Percentiles rank a stretch among this genome's conserved stretches.
Evolutionary conservation across 257 asterid genomes (phyloP).

Genomic region (Petrea volubilis): DNA sequence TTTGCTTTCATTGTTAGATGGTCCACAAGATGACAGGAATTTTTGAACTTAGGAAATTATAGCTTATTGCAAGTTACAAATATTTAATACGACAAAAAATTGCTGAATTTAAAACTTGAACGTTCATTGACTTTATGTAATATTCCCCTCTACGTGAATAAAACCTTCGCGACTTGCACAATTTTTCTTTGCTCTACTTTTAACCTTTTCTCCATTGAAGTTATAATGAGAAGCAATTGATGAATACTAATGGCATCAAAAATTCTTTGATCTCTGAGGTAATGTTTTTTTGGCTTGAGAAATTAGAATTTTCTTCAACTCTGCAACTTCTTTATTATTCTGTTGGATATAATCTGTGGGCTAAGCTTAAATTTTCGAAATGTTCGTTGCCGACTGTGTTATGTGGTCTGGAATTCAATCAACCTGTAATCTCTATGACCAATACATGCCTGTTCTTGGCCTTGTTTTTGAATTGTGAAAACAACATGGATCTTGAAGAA

Average conservation of each 20-base stretch:
- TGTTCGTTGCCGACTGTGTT: neutral
- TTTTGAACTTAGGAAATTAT: neutral
- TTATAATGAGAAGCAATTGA: neutral
- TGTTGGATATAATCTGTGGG: neutral
- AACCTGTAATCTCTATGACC: no score
- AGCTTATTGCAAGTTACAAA: neutral
- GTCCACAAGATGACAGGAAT: neutral
- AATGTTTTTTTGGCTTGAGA: neutral
- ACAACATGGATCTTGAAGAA: conserved; percentile 3
- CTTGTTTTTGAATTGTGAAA: neutral
- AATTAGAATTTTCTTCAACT: conserved; percentile 5
- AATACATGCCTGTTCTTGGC: neutral
- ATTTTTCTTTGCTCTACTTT: no score
- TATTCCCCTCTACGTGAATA: neutral
- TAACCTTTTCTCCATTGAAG: no score
- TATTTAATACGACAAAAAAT: neutral
- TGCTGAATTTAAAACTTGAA: neutral
- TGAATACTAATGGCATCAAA: neutral
- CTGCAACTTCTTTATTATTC: neutral
- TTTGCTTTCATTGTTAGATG: neutral
- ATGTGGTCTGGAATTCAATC: neutral
- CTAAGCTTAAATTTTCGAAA: no score
- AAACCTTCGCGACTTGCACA: no score
- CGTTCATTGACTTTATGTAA: conserved; percentile 25
- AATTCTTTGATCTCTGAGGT: conserved; percentile 20